These are phyloP conservation scores for Fermentozyma sake DNA, from an alignment of 1,139 yeast species.

Conservation along the genomic window DNA sequence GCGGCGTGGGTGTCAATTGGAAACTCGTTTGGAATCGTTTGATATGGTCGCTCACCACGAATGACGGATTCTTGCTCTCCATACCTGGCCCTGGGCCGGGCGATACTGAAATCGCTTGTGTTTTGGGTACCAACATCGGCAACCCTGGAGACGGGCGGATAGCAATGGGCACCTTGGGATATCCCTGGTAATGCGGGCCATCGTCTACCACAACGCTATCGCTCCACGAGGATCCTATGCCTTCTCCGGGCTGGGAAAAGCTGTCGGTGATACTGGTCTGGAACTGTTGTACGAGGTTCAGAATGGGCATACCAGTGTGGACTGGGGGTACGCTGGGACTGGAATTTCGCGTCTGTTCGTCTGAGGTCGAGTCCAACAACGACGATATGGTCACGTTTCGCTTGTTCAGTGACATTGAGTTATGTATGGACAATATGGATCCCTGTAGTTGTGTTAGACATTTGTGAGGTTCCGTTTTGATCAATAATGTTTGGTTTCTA, in stretches of 20 bases:
- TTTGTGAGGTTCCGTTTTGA: not conserved
- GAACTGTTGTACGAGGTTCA: slow-evolving; percentile 11
- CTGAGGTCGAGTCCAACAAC: slow-evolving; percentile 11
- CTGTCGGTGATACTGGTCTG: slow-evolving; percentile 10
- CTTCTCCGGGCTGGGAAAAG: slow-evolving; percentile 2
- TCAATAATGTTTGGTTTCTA: not conserved
- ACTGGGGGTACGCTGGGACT: not conserved
- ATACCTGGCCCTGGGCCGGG: slow-evolving; percentile 5
- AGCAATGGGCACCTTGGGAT: slow-evolving; percentile 7
- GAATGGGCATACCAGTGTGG: slow-evolving; percentile 3
- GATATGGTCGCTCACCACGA: slow-evolving; percentile 19
- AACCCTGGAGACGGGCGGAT: slow-evolving; percentile 8
- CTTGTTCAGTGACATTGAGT: slow-evolving; percentile 3
- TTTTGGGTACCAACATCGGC: slow-evolving; percentile 10
- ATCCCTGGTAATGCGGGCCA: no score
- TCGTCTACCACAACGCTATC: no score
- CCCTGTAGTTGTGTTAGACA: no score
- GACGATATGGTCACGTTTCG: slow-evolving; percentile 17
- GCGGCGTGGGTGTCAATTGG: slow-evolving; percentile 7
- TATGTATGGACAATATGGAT: no score
- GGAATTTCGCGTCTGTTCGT: slow-evolving; percentile 3
- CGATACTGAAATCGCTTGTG: slow-evolving; percentile 3
- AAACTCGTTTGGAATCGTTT: slow-evolving; percentile 32
- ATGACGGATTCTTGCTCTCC: no score
- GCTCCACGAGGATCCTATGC: no score